Conservation (phyloP, 805 yeast genomes). For the Lachancea kluyveri region DNA sequence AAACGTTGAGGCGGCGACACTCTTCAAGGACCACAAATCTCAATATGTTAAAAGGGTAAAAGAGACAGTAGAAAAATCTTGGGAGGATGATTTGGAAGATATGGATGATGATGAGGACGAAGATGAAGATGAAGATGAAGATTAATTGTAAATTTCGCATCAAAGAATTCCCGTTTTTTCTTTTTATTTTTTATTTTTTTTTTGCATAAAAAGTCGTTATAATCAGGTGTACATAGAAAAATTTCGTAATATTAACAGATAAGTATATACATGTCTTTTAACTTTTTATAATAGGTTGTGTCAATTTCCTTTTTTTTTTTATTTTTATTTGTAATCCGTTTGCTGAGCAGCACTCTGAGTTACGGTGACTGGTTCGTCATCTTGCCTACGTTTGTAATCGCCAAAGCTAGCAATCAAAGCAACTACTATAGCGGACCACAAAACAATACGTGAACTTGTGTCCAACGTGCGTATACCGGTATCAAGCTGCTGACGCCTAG, state of each 20-base stretch:
- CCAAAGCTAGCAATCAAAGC: slow-evolving; percentile 47
- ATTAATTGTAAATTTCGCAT: no score
- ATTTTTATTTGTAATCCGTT: no score
- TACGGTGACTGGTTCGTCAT: slow-evolving; percentile 30
- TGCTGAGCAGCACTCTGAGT: no score
- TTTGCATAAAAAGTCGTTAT: no score
- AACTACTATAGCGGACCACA: slow-evolving; percentile 43
- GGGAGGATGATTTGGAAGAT: slow-evolving; percentile 69
- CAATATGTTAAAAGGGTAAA: slow-evolving; percentile 89
- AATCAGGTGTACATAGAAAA: no score
- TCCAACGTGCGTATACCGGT: slow-evolving; percentile 46
- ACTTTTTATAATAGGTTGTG: no score
- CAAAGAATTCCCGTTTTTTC: no score
- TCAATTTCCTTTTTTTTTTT: no score
- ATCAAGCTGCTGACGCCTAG: slow-evolving; percentile 35
- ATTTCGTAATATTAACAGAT: no score
- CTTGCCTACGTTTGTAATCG: slow-evolving; percentile 47
- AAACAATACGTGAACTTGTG: slow-evolving; percentile 47
- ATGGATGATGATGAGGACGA: slow-evolving; percentile 35
- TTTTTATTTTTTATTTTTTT: no score
- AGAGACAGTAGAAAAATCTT: slow-evolving; percentile 89
- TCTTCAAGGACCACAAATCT: slow-evolving; percentile 90
- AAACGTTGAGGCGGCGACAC: slow-evolving; percentile 93
- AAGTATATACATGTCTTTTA: no score
- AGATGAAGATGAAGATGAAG: slow-evolving; percentile 30